A percentile compares a stretch with the other conserved stretches of the same genome.
phyloP scores from a whole-genome alignment of 345 rosid genomes.

The sweet orange (Citrus sinensis) region DNA sequence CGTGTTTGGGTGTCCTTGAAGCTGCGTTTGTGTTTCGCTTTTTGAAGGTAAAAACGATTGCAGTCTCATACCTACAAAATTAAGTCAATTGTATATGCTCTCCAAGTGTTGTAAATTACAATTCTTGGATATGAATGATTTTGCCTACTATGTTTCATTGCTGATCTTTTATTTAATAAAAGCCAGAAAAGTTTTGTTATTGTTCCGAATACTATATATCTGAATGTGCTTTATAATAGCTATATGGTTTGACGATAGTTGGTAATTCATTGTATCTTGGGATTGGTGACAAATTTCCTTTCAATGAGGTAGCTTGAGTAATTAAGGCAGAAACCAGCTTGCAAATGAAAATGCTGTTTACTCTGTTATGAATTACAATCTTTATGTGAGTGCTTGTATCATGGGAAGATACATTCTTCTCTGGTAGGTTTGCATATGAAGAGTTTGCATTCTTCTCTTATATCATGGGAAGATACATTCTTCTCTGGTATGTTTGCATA shows the following conservation, averaged over 20 bases:
- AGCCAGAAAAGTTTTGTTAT: background rate
- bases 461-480: background rate
- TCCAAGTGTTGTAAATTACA: conserved; percentile 7
- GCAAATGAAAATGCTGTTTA: background rate
- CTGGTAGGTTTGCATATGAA: background rate
- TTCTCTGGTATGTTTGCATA: background rate
- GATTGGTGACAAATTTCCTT: background rate
- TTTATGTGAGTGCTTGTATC: background rate
- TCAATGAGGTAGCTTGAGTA: background rate
- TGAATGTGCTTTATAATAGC: background rate
- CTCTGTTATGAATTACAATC: background rate
- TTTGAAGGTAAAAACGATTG: conserved; percentile 32
- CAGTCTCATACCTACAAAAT: background rate
- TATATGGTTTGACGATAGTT: background rate
- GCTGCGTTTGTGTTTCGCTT: conserved; percentile 46
- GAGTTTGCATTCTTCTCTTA: background rate
- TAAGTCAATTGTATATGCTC: background rate
- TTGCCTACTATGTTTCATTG: background rate
- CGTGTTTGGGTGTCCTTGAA: conserved; percentile 60
- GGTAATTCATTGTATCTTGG: background rate
- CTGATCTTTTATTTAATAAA: background rate
- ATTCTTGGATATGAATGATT: background rate
- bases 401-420: background rate
- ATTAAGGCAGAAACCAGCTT: background rate
- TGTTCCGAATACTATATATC: background rate